Base-by-base conservation (phyloP, 306 rosid genomes). In the Pyrus bretschneideri region DNA sequence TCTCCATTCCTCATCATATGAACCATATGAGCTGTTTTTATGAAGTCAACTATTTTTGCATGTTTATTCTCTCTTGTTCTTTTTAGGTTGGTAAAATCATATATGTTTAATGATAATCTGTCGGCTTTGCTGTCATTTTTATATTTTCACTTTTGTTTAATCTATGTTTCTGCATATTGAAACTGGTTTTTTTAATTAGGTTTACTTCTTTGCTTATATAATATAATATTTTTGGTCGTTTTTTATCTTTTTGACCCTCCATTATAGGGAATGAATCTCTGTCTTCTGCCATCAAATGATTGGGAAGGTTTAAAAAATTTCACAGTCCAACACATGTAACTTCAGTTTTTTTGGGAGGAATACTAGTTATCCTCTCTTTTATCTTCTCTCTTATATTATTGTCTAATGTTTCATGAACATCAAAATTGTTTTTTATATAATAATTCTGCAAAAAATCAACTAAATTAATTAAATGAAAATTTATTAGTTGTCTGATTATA, bases 1-100 rank as follows among this genome's bases (percentile, higher is more conserved):
- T 86, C 88, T 85, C 85, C 85, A 86, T 78, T 63, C 86, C 89
- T 83, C 89, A 85, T 90, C 82, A 15, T 49, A 88, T 80, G 88
- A 75, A 85, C 76, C 82, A 75, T 77, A 86, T 89, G 91, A 89
- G 90, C 91, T 88, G 97, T 86, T 82, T 35, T 65, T 40, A 65
- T 46, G 64, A 86, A 92, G 97, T 89, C 96, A 92, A 89, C 90
- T 81, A 65, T 73, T 75, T 62, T 76, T 81, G 31, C 77, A 80
- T 84, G 76, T 71, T 76, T 85, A 27, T 80, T 60, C 38, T 59
- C 33, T 45, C 67, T 72, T 25, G 40, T 70, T 80, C 75, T 55
- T 78, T 78, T 76, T 69, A 70, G 83, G 84, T 45, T 72, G 72
- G 61, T 68, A 66, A 59, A 33, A 74, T 62, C 72, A 78, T 75